Evolutionary conservation across 2,329 filamentous ascomycete genomes (phyloP).

Genomic region (Furcasterigmium furcatum): DNA sequence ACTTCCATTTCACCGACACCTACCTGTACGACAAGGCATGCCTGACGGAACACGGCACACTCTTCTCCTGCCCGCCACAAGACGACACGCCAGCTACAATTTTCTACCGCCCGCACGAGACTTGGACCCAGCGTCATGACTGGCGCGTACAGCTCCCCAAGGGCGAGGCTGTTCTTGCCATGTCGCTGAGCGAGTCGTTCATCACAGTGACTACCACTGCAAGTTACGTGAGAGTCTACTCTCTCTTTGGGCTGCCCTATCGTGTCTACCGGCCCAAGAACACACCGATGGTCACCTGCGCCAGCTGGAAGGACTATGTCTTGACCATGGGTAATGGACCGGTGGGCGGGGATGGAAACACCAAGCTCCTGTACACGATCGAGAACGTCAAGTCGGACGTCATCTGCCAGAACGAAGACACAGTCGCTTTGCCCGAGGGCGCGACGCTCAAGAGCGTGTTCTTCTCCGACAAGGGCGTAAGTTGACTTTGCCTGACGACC

Average conservation of each 20-base stretch:
- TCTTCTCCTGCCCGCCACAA: slow-evolving; percentile 75
- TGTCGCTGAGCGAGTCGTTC: slow-evolving; percentile 89
- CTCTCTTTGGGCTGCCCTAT: slow-evolving; percentile 85
- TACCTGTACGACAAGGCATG: slow-evolving; percentile 97
- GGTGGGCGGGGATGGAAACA: slow-evolving; percentile 71
- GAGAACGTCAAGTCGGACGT: slow-evolving; percentile 93
- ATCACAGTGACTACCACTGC: slow-evolving; percentile 83
- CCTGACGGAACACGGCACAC: slow-evolving; percentile 76
- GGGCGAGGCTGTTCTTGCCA: slow-evolving; percentile 82
- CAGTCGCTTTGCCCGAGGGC: slow-evolving; percentile 76
- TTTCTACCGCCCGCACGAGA: slow-evolving; percentile 97
- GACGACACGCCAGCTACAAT: slow-evolving; percentile 66
- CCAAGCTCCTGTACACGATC: slow-evolving; percentile 83
- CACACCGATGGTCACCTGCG: slow-evolving; percentile 85
- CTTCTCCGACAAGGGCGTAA: slow-evolving; percentile 85
- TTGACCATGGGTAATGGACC: slow-evolving; percentile 93
- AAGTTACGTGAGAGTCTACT: slow-evolving; percentile 90
- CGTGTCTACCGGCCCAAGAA: slow-evolving; percentile 91
- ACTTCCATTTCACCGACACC: slow-evolving; percentile 97
- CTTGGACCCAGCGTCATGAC: slow-evolving; percentile 87
- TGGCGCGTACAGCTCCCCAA: slow-evolving; percentile 86
- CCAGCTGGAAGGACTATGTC: slow-evolving; percentile 94
- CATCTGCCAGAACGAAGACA: slow-evolving; percentile 91
- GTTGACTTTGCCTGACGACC: slow-evolving; percentile 21
- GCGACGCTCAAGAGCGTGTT: slow-evolving; percentile 78